Conservation (phyloP, 768 basidiomycete species). For the Mycena alexandri region DNA sequence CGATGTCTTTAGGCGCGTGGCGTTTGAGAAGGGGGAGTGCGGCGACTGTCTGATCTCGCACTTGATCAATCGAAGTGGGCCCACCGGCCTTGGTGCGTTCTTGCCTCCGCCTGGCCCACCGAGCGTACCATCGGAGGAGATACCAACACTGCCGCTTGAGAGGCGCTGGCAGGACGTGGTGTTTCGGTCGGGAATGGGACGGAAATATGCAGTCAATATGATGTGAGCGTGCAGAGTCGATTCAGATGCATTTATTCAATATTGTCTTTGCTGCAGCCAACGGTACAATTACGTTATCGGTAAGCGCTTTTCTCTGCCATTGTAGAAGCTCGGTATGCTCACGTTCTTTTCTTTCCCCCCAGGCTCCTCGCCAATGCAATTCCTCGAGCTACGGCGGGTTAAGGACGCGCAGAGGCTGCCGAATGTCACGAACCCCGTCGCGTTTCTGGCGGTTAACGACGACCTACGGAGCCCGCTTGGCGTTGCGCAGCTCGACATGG, state of each 20-base stretch:
- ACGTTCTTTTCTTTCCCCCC: background rate
- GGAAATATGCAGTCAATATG: constrained; percentile 19
- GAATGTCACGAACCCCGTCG: constrained; percentile 19
- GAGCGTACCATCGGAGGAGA: background rate
- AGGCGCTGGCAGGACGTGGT: constrained; percentile 29
- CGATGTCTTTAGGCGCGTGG: constrained; percentile 30
- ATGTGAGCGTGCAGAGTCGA: constrained; percentile 22
- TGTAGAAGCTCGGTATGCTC: background rate
- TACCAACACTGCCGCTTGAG: background rate
- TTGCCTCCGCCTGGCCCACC: constrained; percentile 23
- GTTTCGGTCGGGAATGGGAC: constrained; percentile 21
- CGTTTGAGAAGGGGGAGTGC: constrained; percentile 35
- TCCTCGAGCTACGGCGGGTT: constrained; percentile 18
- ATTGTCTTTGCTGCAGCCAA: constrained; percentile 13
- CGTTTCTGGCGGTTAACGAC: constrained; percentile 36
- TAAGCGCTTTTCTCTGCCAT: background rate
- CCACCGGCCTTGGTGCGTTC: constrained; percentile 28
- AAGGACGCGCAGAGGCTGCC: constrained; percentile 16
- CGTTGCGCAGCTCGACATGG: background rate
- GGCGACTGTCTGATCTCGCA: constrained; percentile 38
- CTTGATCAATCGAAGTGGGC: constrained; percentile 28
- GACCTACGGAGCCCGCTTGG: constrained; percentile 15
- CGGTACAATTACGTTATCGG: constrained; percentile 35
- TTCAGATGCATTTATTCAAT: background rate
- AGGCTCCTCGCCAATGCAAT: constrained; percentile 26